These are phyloP conservation scores for Colletotrichum sp. DNA, from an alignment of 2,329 filamentous ascomycete genomes.

Conservation along the genomic window DNA sequence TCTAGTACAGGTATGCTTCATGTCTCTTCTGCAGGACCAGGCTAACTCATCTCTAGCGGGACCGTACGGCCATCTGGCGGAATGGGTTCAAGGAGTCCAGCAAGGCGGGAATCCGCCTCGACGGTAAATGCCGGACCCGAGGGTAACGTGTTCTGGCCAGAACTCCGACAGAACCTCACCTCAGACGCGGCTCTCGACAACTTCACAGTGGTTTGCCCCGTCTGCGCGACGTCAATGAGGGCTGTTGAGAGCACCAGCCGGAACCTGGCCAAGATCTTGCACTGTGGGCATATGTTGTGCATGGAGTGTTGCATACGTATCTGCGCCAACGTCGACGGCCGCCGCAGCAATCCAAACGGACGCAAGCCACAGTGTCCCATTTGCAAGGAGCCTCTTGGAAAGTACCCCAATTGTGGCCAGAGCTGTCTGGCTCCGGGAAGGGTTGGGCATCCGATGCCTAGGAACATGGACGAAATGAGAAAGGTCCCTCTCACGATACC, in stretches of 20 bases:
- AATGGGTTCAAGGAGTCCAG: neutral
- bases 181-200: neutral
- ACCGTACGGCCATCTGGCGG: neutral
- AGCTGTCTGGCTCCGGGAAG: neutral
- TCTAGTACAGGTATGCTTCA: neutral
- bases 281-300: slow-evolving; percentile 21
- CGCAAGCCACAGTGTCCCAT: slow-evolving; percentile 1
- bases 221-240: slow-evolving; percentile 9
- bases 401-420: neutral
- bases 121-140: neutral
- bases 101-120: neutral
- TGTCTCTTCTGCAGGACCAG: fast-evolving
- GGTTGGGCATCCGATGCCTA: neutral
- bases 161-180: neutral
- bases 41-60: neutral
- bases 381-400: slow-evolving; percentile 6
- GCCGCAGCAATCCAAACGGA: neutral
- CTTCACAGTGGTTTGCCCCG: slow-evolving; percentile 4
- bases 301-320: slow-evolving; percentile 1
- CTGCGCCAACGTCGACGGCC: neutral
- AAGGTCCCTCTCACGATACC: slow-evolving; percentile 4
- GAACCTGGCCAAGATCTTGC: neutral
- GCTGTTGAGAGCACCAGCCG: slow-evolving; percentile 3
- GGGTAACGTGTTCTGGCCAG: slow-evolving; percentile 8
- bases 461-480: neutral